Conservation (phyloP, 1,139 yeast species). For the Suhomyces taliae region DNA sequence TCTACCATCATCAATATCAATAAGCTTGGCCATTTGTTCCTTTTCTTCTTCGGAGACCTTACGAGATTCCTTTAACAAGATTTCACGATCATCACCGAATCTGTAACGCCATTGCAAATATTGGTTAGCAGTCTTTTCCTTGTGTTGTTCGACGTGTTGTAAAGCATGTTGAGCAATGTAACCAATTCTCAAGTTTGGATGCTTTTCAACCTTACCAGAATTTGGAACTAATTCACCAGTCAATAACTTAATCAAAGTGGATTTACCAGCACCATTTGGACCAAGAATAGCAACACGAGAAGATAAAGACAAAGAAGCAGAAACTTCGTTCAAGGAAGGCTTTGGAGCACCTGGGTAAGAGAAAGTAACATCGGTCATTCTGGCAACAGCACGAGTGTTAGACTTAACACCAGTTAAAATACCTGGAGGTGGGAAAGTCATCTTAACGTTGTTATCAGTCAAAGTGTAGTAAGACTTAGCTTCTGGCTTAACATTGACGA, state of each 20-base stretch:
- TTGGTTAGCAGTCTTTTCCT: constrained; percentile 96
- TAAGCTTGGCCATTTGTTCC: constrained; percentile 72
- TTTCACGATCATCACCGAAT: constrained; percentile 98
- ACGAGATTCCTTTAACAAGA: constrained; percentile 88
- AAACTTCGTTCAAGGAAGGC: constrained; percentile 77
- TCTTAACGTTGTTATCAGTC: constrained; percentile 88
- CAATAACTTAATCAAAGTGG: constrained; percentile 86
- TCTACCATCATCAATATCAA: constrained; percentile 84
- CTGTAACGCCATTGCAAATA: constrained; percentile 98
- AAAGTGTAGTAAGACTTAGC: constrained; percentile 96
- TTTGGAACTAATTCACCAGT: constrained; percentile 90
- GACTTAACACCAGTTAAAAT: constrained; percentile 94
- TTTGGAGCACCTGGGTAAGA: constrained; percentile 85
- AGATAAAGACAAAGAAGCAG: constrained; percentile 85
- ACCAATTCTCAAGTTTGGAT: constrained; percentile 96
- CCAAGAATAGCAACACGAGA: constrained; percentile 97
- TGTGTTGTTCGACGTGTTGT: constrained; percentile 95
- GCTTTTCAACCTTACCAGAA: constrained; percentile 91
- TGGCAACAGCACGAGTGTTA: constrained; percentile 91
- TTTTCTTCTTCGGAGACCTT: constrained; percentile 82
- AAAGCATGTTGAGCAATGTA: constrained; percentile 98
- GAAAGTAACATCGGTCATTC: constrained; percentile 83
- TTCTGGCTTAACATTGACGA: constrained; percentile 90
- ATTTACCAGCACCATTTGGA: constrained; percentile 99
- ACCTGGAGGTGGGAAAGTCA: constrained; percentile 99